Percentiles rank a stretch among this genome's conserved stretches.
These are phyloP conservation scores for Teunomyces tritomae DNA, from an alignment of 805 yeast species.

Conservation along the genomic window DNA sequence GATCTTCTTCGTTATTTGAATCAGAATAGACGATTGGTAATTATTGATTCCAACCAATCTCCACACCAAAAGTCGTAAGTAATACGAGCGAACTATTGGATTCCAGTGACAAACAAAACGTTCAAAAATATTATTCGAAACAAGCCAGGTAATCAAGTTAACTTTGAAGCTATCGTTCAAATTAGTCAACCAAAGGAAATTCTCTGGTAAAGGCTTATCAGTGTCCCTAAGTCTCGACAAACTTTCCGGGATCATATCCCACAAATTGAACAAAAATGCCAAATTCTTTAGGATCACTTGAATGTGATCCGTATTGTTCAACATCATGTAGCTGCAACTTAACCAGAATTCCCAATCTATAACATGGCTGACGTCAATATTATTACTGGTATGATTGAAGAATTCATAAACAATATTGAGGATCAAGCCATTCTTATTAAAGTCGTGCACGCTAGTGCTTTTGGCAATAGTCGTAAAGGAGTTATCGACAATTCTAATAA, in stretches of 20 bases:
- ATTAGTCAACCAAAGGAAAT: conserved; percentile 39
- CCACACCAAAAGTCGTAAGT: conserved; percentile 66
- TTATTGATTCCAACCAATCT: conserved; percentile 48
- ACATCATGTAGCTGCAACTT: conserved; percentile 53
- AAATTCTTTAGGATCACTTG: conserved; percentile 62
- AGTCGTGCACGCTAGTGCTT: conserved; percentile 35
- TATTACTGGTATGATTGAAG: conserved; percentile 30
- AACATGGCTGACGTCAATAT: conserved; percentile 12
- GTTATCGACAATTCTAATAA: conserved; percentile 28
- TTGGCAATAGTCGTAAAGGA: conserved; percentile 35
- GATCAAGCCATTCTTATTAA: conserved; percentile 36
- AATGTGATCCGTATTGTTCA: conserved; percentile 56
- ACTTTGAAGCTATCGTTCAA: conserved; percentile 42
- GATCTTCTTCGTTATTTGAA: conserved; percentile 28
- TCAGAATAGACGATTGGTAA: conserved; percentile 31
- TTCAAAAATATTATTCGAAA: conserved; percentile 50
- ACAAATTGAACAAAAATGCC: conserved; percentile 66
- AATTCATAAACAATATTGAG: conserved; percentile 42
- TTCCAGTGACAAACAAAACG: conserved; percentile 73
- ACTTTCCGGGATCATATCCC: conserved; percentile 62
- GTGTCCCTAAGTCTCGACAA: conserved; percentile 12
- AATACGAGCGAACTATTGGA: conserved; percentile 71
- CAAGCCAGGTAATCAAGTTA: conserved; percentile 53
- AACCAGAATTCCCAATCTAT: conserved; percentile 82
- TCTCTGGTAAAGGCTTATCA: conserved; percentile 5